Conservation (phyloP, 345 rosid species). For the Sisymbrium irio region DNA sequence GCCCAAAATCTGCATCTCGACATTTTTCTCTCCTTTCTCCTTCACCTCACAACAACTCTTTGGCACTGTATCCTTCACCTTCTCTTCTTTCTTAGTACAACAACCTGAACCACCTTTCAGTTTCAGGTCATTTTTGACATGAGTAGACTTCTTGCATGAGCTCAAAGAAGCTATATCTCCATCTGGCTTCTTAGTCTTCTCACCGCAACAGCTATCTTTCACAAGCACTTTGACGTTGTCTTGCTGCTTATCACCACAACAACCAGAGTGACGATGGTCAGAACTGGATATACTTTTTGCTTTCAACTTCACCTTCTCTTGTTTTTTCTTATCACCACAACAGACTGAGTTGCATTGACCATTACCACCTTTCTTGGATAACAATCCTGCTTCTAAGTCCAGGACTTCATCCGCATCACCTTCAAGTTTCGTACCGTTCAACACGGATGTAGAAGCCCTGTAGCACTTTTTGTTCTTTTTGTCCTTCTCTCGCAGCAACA, state of each 20-base stretch:
- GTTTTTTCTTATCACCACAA: conserved; percentile 28
- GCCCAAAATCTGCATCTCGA: neutral
- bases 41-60: conserved; percentile 21
- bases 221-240: conserved; percentile 16
- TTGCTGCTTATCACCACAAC: conserved; percentile 28
- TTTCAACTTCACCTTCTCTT: conserved; percentile 23
- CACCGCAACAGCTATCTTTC: conserved; percentile 23
- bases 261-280: conserved; percentile 23
- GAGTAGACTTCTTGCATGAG: conserved; percentile 34
- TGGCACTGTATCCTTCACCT: neutral
- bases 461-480: conserved; percentile 25
- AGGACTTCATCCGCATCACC: conserved; percentile 7
- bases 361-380: conserved; percentile 9
- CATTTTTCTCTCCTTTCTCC: neutral
- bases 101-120: conserved; percentile 21
- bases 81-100: conserved; percentile 21
- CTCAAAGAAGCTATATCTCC: conserved; percentile 9
- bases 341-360: conserved; percentile 29
- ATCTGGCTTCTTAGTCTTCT: conserved; percentile 4
- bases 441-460: conserved; percentile 19
- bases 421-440: conserved; percentile 22
- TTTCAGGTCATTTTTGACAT: conserved; percentile 13
- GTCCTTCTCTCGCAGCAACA: conserved; percentile 43
- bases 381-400: conserved; percentile 37
- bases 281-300: conserved; percentile 8